Evolutionary conservation across 805 yeast species (phyloP).

Genomic region (Schizosaccharomyces osmophilus): DNA sequence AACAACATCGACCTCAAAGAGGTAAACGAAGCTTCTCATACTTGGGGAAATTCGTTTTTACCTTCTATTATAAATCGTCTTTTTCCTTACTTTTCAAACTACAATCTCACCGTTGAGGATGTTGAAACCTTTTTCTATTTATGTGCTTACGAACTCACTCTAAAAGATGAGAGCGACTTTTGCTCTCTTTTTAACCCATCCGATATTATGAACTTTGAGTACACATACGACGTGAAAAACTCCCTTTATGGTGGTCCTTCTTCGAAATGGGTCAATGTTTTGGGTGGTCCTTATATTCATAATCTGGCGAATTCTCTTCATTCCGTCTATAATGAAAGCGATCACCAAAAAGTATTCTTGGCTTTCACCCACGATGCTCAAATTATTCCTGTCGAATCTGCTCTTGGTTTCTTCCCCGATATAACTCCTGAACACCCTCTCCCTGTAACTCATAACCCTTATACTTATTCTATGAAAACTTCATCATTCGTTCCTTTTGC

Average conservation of each 20-base stretch:
- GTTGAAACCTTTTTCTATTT: background rate
- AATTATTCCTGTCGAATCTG: background rate
- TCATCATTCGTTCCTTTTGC: background rate
- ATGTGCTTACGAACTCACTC: background rate
- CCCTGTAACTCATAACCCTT: background rate
- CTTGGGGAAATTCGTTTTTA: background rate
- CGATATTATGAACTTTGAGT: background rate
- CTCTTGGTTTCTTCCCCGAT: background rate
- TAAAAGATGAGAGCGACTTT: background rate
- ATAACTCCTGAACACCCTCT: background rate
- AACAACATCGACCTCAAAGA: background rate
- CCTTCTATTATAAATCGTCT: background rate
- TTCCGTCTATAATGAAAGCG: background rate
- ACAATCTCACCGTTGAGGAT: background rate
- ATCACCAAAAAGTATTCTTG: background rate
- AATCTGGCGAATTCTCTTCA: background rate
- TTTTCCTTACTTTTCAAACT: background rate
- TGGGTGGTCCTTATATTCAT: background rate
- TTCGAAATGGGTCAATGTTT: background rate
- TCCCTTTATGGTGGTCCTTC: background rate
- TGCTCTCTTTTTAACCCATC: background rate
- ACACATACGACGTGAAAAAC: background rate
- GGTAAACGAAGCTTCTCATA: background rate
- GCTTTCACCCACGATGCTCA: background rate
- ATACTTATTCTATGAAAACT: background rate